phyloP scores from a whole-genome alignment of 169 alveolate genomes.

The Pseudocohnilembus persalinus region DNA sequence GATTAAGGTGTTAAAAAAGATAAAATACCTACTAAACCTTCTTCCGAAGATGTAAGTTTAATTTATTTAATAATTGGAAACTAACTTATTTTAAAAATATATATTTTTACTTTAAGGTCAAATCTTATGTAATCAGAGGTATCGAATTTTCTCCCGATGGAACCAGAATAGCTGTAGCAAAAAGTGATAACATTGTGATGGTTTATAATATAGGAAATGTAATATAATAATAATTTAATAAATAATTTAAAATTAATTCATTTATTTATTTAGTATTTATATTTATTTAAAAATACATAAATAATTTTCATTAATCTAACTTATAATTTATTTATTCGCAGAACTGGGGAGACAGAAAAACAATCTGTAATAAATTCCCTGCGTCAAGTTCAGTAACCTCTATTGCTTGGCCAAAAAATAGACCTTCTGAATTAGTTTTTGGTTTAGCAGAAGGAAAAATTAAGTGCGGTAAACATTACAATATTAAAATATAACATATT shows the following conservation, averaged over 20 bases:
- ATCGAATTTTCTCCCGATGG: slow-evolving; percentile 90
- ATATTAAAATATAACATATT: slow-evolving; percentile 68
- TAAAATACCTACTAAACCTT: slow-evolving; percentile 86
- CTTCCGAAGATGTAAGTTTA: slow-evolving; percentile 68
- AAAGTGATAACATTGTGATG: slow-evolving; percentile 88
- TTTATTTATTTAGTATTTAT: no score
- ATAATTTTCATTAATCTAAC: background rate
- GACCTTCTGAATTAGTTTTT: slow-evolving; percentile 81
- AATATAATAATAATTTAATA: no score
- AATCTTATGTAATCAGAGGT: slow-evolving; percentile 84
- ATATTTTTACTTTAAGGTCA: background rate
- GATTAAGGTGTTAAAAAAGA: slow-evolving; percentile 86
- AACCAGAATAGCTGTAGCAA: slow-evolving; percentile 89
- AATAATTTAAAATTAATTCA: no score
- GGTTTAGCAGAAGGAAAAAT: slow-evolving; percentile 95
- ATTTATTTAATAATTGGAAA: background rate
- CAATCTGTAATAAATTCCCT: slow-evolving; percentile 90
- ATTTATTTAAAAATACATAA: no score
- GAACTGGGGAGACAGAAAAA: slow-evolving; percentile 88
- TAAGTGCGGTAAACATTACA: slow-evolving; percentile 82
- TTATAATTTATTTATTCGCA: background rate
- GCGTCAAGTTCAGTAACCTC: slow-evolving; percentile 90
- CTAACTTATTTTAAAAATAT: no score
- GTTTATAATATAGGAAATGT: slow-evolving; percentile 89
- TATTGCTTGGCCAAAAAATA: slow-evolving; percentile 89